phyloP scores from a whole-genome alignment of 2,329 filamentous ascomycete species.

The Ceratocystis diversiconidia region DNA sequence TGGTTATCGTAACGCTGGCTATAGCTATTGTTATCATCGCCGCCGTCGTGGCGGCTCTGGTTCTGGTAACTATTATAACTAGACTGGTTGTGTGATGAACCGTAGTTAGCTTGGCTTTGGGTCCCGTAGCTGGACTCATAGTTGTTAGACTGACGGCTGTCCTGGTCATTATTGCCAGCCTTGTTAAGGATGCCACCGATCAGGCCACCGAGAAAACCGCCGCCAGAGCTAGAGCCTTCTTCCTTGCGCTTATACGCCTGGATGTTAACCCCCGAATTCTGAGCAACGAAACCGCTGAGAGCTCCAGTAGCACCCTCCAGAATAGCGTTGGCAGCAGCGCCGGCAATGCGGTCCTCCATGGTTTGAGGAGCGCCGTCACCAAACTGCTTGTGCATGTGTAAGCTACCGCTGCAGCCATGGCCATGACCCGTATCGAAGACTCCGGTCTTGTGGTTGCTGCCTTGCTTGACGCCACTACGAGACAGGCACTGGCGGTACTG shows the following conservation, averaged over 20 bases:
- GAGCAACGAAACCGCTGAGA: conserved; percentile 33
- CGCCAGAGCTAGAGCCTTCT: conserved; percentile 43
- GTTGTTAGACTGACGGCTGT: conserved; percentile 40
- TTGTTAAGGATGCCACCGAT: conserved; percentile 47
- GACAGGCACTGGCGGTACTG: conserved; percentile 62
- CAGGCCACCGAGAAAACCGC: conserved; percentile 54
- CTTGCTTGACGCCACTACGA: conserved; percentile 59
- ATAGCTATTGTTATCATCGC: background rate
- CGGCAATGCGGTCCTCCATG: conserved; percentile 42
- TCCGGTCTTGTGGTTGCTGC: conserved; percentile 75
- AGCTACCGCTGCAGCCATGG: conserved; percentile 66
- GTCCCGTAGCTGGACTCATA: conserved; percentile 43
- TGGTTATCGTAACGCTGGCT: conserved; percentile 13
- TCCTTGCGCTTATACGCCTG: conserved; percentile 27
- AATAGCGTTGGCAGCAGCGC: conserved; percentile 41
- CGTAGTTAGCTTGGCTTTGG: conserved; percentile 44
- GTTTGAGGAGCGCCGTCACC: conserved; percentile 30
- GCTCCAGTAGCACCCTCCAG: conserved; percentile 43
- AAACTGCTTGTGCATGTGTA: conserved; percentile 61
- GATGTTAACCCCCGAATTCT: conserved; percentile 33
- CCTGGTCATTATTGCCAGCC: conserved; percentile 31
- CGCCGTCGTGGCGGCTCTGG: conserved; percentile 42
- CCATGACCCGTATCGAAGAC: conserved; percentile 73
- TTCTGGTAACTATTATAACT: conserved; percentile 49
- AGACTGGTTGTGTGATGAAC: conserved; percentile 42